These are phyloP conservation scores for Euphorbia celastroides DNA, from an alignment of 441 rosid genomes.

Conservation along the genomic window DNA sequence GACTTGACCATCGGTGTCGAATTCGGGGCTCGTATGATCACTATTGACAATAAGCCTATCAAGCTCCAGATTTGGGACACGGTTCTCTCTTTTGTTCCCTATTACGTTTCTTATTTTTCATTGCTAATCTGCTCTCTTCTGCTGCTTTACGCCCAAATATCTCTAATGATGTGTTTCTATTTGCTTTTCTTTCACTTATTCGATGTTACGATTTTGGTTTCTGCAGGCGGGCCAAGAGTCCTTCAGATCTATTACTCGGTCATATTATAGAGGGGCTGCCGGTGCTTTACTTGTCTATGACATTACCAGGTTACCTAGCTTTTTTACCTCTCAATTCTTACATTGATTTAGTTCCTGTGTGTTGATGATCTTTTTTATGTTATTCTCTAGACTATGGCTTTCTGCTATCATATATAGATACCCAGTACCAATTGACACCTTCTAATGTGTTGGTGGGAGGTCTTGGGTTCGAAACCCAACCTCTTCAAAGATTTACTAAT, in stretches of 20 bases:
- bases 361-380: background rate
- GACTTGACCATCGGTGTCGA: slow-evolving; percentile 97
- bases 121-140: too few relatives aligned
- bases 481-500: too few relatives aligned
- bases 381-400: background rate
- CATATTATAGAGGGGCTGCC: slow-evolving; percentile 98
- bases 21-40: slow-evolving; percentile 97
- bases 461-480: too few relatives aligned
- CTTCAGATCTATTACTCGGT: slow-evolving; percentile 93
- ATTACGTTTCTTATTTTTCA: background rate
- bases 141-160: background rate
- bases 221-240: slow-evolving; percentile 95
- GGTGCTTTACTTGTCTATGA: slow-evolving; percentile 97
- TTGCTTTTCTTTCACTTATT: background rate
- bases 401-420: background rate
- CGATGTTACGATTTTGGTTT: slow-evolving; percentile 1
- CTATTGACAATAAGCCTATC: slow-evolving; percentile 88
- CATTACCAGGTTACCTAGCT: slow-evolving; percentile 66
- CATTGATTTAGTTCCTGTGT: background rate
- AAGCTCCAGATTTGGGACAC: slow-evolving; percentile 99
- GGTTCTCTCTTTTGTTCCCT: slow-evolving; percentile 38
- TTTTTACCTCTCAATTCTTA: background rate
- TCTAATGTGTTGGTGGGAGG: too few relatives aligned
- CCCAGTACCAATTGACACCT: too few relatives aligned
- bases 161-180: background rate